Base-by-base conservation (phyloP, 768 basidiomycete genomes). In the Mycena belliarum region DNA sequence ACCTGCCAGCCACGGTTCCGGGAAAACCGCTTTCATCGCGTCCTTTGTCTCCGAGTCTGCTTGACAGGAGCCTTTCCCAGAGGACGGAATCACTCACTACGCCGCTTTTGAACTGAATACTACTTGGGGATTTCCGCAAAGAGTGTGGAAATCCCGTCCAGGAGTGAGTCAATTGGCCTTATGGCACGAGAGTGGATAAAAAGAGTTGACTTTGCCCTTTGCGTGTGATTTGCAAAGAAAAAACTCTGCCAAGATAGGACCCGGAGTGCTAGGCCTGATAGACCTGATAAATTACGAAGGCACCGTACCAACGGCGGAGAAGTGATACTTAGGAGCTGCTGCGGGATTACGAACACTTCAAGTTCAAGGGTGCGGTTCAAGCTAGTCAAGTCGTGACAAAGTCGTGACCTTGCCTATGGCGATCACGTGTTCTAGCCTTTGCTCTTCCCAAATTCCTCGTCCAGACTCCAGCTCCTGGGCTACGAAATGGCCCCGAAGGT, bases 401-500 rank as follows among this genome's bases (percentile, higher is more conserved):
- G 33, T 35, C 14, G 6, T 9, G 14, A n/a, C n/a, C n/a, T n/a
- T n/a, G n/a, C n/a, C n/a, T n/a, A 32, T 35, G 9, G 35, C 40
- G 48, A 23, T 57, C 55, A 50, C 55, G 41, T 57, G 41, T 12
- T 14, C n/a, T 18, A 21, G 29, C 29, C 26, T n/a, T 0, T 2
- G 24, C 21, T 26, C 11, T 14, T 20, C 41, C 12, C 29, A 32
- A 12, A 32, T 12, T 32, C 29, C n/a, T n/a, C n/a, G n/a, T n/a
- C n/a, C n/a, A n/a, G n/a, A n/a, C n/a, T n/a, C n/a, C n/a, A n/a
- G n/a, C n/a, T n/a, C n/a, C n/a, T n/a, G n/a, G n/a, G n/a, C n/a
- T 44, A 18, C 8, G 3, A 25, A 58, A 66, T 59, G 58, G 79
- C 81, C 76, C 70, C 83, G n/a, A 86, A 86, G 70, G 33, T 70